Evolutionary conservation across 2,329 filamentous ascomycete species (phyloP), one percentile per base, ranked within the genome.

Genomic region (Xylaria sp.): DNA sequence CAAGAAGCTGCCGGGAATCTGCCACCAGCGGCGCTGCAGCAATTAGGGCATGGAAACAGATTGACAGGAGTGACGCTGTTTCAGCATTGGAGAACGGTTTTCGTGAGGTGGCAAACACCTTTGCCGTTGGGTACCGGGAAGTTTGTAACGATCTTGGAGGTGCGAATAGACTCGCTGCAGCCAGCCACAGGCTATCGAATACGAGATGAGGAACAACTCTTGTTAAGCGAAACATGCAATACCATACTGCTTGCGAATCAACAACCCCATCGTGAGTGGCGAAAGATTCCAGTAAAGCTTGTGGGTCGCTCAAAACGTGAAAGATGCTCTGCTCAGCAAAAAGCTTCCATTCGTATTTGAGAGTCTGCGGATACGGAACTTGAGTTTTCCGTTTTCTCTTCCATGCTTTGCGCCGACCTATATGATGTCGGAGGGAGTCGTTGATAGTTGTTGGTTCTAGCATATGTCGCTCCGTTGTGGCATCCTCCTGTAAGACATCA

Each of bases 251-350:
- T 61, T 88, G 87, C 0, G 88, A 90, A 76, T 91, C 88, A 64
- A 88, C 84, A 0, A 89, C 76, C 54, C 84, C 82, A 12, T 83
- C 84, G 12, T 86, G 81, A 52, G 80, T 78, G 1, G 85, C 86
- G 70, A 92, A 92, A 0, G 89, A 91, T 46, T 79, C 80, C 34
- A 90, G 79, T 9, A 89, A 79, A 5, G 85, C 81, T 15, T 82
- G 82, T 0, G 89, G 87, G 58, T 88, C 84, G 72, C 88, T 89
- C 57, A 92, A 81, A 7, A 90, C 85, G 72, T 87, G 87, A 76
- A 91, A 92, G 7, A 92, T 80, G 59, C 87, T 88, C 74, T 92
- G 90, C 71, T 90, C 86, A 39, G 87, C 84, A 73, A 92, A 92
- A 1, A 83, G 76, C 70, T 85, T 87, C 87, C 89, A 91, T 67